Evolutionary conservation across 192 early-diverging fungal genomes (phyloP).

Genomic region (Podochytrium sp.): DNA sequence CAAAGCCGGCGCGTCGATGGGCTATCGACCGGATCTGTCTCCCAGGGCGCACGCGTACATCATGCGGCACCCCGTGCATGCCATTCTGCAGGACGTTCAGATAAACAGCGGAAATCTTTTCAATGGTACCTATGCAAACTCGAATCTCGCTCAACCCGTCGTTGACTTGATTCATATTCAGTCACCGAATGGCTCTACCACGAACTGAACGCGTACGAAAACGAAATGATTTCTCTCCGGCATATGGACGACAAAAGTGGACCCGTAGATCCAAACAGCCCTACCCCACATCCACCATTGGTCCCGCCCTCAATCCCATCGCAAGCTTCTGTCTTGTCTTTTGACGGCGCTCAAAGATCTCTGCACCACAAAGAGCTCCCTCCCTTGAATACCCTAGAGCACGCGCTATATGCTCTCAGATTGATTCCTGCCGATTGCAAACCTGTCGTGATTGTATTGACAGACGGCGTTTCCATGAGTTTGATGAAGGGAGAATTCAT

Average conservation of each 20-base stretch:
- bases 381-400: slow-evolving; percentile 37
- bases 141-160: no score
- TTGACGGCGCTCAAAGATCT: neutral
- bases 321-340: neutral
- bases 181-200: slow-evolving; percentile 48
- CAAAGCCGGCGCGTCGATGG: slow-evolving; percentile 43
- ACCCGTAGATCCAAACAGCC: neutral
- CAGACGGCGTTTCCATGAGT: slow-evolving; percentile 50
- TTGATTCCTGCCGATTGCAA: slow-evolving; percentile 43
- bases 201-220: slow-evolving; percentile 51
- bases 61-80: slow-evolving; percentile 39
- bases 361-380: neutral
- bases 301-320: neutral
- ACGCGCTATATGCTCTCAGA: slow-evolving; percentile 44
- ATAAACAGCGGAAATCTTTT: slow-evolving; percentile 41
- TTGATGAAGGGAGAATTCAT: slow-evolving; percentile 37
- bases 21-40: slow-evolving; percentile 34
- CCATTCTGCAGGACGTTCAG: slow-evolving; percentile 51
- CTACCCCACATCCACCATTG: neutral
- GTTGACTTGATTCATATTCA: neutral
- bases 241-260: slow-evolving; percentile 22
- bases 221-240: slow-evolving; percentile 39
- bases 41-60: slow-evolving; percentile 35
- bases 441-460: slow-evolving; percentile 49
- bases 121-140: neutral